A percentile compares a stretch with the other conserved stretches of the same genome.
Conservation (phyloP, 148 eudicot species). For the Polygonum aviculare region DNA sequence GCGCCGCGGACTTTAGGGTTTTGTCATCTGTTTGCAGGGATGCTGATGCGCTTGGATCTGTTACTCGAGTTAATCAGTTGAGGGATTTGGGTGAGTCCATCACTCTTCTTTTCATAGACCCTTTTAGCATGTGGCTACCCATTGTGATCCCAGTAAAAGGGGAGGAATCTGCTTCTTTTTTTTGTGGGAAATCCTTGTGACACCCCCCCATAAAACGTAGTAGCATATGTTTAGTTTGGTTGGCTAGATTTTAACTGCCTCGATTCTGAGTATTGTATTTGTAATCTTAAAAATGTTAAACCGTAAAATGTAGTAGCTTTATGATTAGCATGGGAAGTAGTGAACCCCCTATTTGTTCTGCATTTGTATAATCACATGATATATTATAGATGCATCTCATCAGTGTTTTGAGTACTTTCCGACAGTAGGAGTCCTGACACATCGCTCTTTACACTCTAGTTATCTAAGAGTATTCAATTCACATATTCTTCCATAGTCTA, state of each 20-base stretch:
- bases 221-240: background rate
- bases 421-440: background rate
- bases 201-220: background rate
- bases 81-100: conserved; percentile 67
- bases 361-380: too few relatives aligned
- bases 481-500: background rate
- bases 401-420: background rate
- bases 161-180: background rate
- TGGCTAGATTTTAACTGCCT: background rate
- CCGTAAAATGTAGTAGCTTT: background rate
- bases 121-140: background rate
- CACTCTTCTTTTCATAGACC: background rate
- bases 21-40: conserved; percentile 40
- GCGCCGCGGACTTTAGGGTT: background rate
- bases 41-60: conserved; percentile 71
- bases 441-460: background rate
- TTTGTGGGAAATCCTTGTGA: background rate
- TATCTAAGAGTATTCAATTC: background rate
- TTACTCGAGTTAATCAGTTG: conserved; percentile 69
- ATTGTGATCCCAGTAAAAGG: background rate
- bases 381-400: background rate
- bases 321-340: background rate
- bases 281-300: background rate
- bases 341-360: too few relatives aligned
- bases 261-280: background rate